These are phyloP conservation scores for Mentha longifolia DNA, from an alignment of 257 asterid species.

Conservation along the genomic window DNA sequence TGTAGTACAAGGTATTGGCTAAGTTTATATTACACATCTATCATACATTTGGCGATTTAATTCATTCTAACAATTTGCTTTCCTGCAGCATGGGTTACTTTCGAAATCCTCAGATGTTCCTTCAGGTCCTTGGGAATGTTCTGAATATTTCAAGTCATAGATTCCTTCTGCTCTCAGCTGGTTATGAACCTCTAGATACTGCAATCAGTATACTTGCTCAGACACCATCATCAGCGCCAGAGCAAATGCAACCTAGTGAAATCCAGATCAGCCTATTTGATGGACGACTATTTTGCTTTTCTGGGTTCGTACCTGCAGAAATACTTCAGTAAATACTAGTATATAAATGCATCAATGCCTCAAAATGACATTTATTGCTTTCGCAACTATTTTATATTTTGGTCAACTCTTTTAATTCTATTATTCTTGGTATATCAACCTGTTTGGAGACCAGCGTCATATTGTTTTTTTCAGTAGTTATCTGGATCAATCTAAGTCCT, in stretches of 20 bases:
- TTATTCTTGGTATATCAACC: slow-evolving; percentile 5
- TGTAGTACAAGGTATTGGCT: slow-evolving; percentile 14
- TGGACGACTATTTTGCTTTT: slow-evolving; percentile 72
- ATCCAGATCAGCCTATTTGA: slow-evolving; percentile 65
- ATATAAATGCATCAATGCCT: slow-evolving; percentile 13
- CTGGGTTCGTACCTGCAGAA: slow-evolving; percentile 62
- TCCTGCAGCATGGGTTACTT: slow-evolving; percentile 91
- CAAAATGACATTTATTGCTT: slow-evolving; percentile 10
- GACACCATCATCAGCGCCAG: slow-evolving; percentile 47
- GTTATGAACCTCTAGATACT: slow-evolving; percentile 77
- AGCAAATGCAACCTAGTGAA: slow-evolving; percentile 46
- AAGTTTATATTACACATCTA: slow-evolving; percentile 11
- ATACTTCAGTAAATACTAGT: not conserved
- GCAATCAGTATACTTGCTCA: slow-evolving; percentile 55
- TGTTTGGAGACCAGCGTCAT: not conserved
- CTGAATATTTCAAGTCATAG: slow-evolving; percentile 55
- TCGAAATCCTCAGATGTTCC: slow-evolving; percentile 57
- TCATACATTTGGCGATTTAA: slow-evolving; percentile 22
- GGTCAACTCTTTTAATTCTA: not conserved
- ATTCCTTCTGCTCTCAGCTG: slow-evolving; percentile 80
- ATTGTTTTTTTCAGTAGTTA: not conserved
- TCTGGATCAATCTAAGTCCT: not conserved
- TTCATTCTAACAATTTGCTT: slow-evolving; percentile 24
- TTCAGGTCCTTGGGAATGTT: slow-evolving; percentile 57
- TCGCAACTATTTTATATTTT: not conserved